Conservation (phyloP, 805 yeast species). For the Zygoascus flipseniorum region DNA sequence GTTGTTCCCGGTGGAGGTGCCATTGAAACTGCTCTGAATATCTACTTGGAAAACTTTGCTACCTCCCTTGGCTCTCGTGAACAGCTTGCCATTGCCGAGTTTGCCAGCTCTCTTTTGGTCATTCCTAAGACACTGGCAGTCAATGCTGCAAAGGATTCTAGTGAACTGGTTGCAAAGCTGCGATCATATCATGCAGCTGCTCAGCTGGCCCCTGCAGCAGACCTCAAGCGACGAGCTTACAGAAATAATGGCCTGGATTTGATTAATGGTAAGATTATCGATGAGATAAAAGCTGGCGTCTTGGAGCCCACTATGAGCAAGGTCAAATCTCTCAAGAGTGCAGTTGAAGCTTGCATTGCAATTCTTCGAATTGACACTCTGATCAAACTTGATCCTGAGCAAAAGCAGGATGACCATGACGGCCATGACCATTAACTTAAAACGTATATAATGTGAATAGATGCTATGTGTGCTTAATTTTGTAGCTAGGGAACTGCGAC, state of each 20-base stretch:
- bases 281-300: conserved; percentile 77
- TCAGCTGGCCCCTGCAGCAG: conserved; percentile 79
- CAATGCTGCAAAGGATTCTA: conserved; percentile 95
- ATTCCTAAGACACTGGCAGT: conserved; percentile 96
- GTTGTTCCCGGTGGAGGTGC: conserved; percentile 99
- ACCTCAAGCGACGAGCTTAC: conserved; percentile 74
- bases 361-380: conserved; percentile 95
- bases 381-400: conserved; percentile 96
- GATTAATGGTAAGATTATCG: conserved; percentile 83
- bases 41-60: conserved; percentile 92
- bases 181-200: conserved; percentile 95
- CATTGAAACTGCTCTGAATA: conserved; percentile 94
- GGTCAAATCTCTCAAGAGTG: conserved; percentile 86
- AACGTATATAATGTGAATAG: not conserved
- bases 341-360: conserved; percentile 96
- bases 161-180: conserved; percentile 88
- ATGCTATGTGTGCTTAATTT: not conserved
- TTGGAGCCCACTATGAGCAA: conserved; percentile 93
- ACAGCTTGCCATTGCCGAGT: conserved; percentile 96
- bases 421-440: not conserved
- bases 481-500: no score
- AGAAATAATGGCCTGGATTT: conserved; percentile 89
- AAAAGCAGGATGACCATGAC: conserved; percentile 68
- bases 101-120: conserved; percentile 79
- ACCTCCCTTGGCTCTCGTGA: conserved; percentile 97